Conservation (phyloP, 2,329 filamentous ascomycete species). For the Ophiostoma sp. region DNA sequence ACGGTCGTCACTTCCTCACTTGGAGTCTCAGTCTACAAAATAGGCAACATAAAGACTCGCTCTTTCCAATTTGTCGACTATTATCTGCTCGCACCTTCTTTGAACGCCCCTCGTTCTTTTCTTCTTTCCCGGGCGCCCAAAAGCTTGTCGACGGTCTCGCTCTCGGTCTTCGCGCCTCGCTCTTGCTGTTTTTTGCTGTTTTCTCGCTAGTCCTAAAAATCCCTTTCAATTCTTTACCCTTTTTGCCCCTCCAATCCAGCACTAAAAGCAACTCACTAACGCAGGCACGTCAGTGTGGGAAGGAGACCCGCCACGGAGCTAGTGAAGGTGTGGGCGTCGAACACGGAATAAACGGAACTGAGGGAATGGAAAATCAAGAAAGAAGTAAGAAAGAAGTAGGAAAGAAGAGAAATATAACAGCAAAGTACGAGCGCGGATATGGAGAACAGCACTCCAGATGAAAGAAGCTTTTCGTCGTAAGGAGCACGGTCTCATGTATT, state of each 20-base stretch:
- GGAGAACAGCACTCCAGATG: neutral
- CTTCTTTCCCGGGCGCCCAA: neutral
- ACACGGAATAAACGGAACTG: neutral
- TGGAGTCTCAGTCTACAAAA: neutral
- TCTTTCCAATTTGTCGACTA: neutral
- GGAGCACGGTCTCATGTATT: neutral
- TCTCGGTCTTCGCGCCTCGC: neutral
- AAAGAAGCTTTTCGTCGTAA: neutral
- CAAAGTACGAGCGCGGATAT: neutral
- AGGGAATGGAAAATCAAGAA: neutral
- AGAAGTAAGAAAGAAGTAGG: neutral
- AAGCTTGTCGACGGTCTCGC: neutral
- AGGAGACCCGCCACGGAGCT: neutral
- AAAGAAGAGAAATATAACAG: neutral
- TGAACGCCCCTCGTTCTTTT: neutral
- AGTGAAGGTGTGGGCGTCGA: neutral
- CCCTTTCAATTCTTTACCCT: neutral
- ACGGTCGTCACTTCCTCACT: neutral
- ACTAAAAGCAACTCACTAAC: neutral
- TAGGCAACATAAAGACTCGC: neutral
- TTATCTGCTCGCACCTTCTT: neutral
- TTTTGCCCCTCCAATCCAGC: conserved; percentile 7
- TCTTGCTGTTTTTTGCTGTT: neutral
- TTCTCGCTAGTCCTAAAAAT: neutral
- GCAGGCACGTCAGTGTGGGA: neutral